These are phyloP conservation scores for Theileria annulata DNA, from an alignment of 169 alveolate genomes.

Conservation along the genomic window DNA sequence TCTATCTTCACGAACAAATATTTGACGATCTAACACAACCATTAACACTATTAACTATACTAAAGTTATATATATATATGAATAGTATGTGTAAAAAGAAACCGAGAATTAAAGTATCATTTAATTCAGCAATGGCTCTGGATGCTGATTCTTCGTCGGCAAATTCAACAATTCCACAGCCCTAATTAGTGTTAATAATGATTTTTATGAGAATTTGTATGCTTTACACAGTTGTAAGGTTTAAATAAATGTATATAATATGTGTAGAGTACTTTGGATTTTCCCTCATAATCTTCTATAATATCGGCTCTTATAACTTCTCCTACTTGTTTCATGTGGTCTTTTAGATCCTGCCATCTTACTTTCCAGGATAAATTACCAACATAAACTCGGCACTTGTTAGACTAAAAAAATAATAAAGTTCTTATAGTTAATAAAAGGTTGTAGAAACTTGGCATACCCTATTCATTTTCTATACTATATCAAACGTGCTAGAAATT, in stretches of 20 bases:
- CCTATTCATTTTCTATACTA: conserved; percentile 27
- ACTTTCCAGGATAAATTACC: conserved; percentile 90
- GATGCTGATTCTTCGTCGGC: conserved; percentile 78
- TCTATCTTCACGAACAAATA: conserved; percentile 83
- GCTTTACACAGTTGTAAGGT: background rate
- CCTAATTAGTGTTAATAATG: conserved; percentile 40
- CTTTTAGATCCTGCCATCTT: conserved; percentile 87
- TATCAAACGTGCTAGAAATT: background rate
- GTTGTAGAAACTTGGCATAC: background rate
- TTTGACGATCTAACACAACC: conserved; percentile 74
- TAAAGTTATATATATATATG: background rate
- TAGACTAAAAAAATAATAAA: conserved; percentile 23
- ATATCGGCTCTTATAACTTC: conserved; percentile 88
- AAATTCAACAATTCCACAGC: conserved; percentile 85
- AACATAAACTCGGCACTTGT: conserved; percentile 85
- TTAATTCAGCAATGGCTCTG: conserved; percentile 78
- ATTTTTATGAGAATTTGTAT: background rate
- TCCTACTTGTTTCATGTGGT: conserved; percentile 89
- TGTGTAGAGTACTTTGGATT: conserved; percentile 72
- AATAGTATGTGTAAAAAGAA: background rate
- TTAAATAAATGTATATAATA: background rate
- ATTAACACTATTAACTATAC: background rate
- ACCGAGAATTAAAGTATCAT: conserved; percentile 73
- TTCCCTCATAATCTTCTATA: conserved; percentile 86
- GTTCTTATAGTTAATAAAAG: background rate